Base-by-base conservation (phyloP, 495 filamentous ascomycete genomes). In the Lasiosphaeris hirsuta region DNA sequence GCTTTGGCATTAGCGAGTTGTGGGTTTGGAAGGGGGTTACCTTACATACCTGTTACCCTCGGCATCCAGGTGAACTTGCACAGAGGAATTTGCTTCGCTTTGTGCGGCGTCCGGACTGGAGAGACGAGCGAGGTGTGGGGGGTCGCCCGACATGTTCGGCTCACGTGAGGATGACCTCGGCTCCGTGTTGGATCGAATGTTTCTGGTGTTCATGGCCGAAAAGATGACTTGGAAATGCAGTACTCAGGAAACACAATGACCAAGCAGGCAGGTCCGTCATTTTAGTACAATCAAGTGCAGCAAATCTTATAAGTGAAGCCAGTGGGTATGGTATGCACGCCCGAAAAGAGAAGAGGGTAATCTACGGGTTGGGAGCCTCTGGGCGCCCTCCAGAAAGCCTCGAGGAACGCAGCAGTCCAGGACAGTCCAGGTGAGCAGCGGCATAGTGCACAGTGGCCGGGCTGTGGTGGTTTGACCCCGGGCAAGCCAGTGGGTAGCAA, bases 341-440 rank as follows among this genome's bases (percentile, higher is more conserved):
- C 38, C 9, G 13, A 46, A 17, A 23, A 7, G 43, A 23, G 15
- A 13, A 7, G 9, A 46, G 43, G n/a, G 43, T 15, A 46, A 46
- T 46, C 43, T 46, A 46, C 43, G 30, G 4, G 17, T 2, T 30
- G 2, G 23, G 23, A 5, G 5, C 2, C 23, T 5, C 23, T 51
- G 58, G 52, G 65, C 66, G 66, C 66, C 68, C 59, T 59, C 58
- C 33, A 53, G 56, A 41, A 57, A 52, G 68, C 68, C 68, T 69
- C 47, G 60, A 45, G 46, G 38, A 18, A 39, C 14, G 36, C 10
- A 33, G 53, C 62, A 57, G 59, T 56, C 57, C 61, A 60, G 59
- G 49, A 66, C 48, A 41, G 23, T 30, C 23, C 23, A 30, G 23
- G 23, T 30, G 23, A 30, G 23, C 23, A 2, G 23, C 5, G 23